Percentiles rank a stretch among this genome's conserved stretches.
phyloP scores from a whole-genome alignment of 371 early-diverging fungal genomes.

The Basidiobolus meristosporus region DNA sequence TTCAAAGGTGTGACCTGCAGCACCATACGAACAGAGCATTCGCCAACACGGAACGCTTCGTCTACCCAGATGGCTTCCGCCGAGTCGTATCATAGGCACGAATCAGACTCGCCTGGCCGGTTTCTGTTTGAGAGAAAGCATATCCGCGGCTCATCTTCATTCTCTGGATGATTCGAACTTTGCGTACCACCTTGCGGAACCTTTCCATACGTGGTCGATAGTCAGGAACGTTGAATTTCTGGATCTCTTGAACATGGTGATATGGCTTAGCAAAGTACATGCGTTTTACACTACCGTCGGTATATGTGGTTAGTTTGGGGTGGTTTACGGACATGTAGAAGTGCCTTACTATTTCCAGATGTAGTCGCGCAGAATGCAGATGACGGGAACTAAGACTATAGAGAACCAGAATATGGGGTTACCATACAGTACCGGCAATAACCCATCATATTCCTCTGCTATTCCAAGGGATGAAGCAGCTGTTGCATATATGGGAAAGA shows the following conservation, averaged over 20 bases:
- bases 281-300: no score
- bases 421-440: constrained; percentile 47
- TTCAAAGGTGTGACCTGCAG: no score
- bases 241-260: constrained; percentile 94
- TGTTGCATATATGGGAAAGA: constrained; percentile 66
- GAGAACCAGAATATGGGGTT: constrained; percentile 74
- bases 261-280: constrained; percentile 67
- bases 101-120: constrained; percentile 83
- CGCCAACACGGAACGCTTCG: no score
- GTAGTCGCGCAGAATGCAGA: constrained; percentile 72
- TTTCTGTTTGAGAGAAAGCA: constrained; percentile 94
- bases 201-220: constrained; percentile 91
- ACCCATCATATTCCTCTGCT: constrained; percentile 67
- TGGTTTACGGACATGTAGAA: no score
- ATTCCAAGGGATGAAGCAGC: constrained; percentile 55
- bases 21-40: no score
- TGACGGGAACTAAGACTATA: constrained; percentile 56
- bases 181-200: constrained; percentile 92
- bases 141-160: constrained; percentile 84
- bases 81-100: constrained; percentile 91
- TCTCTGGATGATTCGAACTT: constrained; percentile 84
- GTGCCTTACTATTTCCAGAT: constrained; percentile 90
- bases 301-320: no score
- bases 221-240: constrained; percentile 95
- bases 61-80: constrained; percentile 64